Conservation (phyloP, 139 green algal species). For the Chlorella vulgaris region DNA sequence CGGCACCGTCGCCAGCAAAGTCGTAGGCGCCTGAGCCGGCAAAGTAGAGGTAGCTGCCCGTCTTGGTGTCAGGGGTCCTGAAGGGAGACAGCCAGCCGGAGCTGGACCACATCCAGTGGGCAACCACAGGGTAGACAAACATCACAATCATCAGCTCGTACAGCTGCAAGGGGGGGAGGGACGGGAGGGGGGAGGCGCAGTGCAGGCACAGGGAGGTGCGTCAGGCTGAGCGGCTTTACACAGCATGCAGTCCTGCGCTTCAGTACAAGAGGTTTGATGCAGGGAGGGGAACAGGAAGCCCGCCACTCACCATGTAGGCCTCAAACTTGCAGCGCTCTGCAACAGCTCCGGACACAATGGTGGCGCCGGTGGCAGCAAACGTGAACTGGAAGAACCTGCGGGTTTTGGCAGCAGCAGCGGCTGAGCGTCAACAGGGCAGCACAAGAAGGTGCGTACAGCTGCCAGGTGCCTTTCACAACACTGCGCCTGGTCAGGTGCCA, state of each 20-base stretch:
- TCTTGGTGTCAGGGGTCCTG: conserved; percentile 8
- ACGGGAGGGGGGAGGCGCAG: background rate
- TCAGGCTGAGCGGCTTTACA: background rate
- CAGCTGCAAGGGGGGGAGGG: conserved; percentile 6
- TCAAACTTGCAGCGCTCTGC: conserved; percentile 67
- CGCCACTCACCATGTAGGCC: conserved; percentile 23
- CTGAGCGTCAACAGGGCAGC: background rate
- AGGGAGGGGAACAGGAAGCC: too few relatives aligned
- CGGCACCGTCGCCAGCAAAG: conserved; percentile 63
- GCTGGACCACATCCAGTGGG: conserved; percentile 65
- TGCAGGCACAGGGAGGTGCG: too few relatives aligned
- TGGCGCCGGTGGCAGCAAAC: conserved; percentile 73
- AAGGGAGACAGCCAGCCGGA: conserved; percentile 53
- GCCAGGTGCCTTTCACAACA: background rate
- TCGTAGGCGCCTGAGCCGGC: conserved; percentile 55
- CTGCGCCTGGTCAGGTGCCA: background rate
- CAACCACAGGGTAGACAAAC: conserved; percentile 77
- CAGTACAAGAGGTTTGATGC: too few relatives aligned
- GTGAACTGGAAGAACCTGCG: conserved; percentile 59
- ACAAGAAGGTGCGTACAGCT: too few relatives aligned
- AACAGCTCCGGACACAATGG: conserved; percentile 76
- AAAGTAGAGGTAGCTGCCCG: conserved; percentile 37
- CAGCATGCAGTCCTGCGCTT: too few relatives aligned
- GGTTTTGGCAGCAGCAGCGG: background rate
- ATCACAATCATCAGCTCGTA: conserved; percentile 72